phyloP scores from a whole-genome alignment of 345 rosid genomes.

The Ceriops zippeliana region DNA sequence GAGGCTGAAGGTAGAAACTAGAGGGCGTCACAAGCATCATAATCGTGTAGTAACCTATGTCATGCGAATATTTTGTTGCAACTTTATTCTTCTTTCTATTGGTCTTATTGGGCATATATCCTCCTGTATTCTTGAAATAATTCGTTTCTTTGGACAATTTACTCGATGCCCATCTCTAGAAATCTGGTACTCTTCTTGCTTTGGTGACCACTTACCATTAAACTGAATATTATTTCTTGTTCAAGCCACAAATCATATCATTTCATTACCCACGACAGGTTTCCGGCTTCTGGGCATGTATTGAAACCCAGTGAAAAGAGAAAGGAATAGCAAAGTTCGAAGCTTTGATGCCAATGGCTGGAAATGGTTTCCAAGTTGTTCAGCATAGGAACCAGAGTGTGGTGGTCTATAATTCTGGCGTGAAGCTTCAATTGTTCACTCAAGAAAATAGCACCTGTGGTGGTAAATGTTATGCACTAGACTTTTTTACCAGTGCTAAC shows the following conservation, averaged over 20 bases:
- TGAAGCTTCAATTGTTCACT: slow-evolving; percentile 16
- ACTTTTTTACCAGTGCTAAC: slow-evolving; percentile 25
- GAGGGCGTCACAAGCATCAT: not conserved
- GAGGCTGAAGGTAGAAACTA: not conserved
- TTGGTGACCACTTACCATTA: slow-evolving; percentile 7
- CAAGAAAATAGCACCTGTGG: slow-evolving; percentile 4
- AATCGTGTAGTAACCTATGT: slow-evolving; percentile 7
- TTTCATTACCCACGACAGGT: not conserved
- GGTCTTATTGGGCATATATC: not conserved
- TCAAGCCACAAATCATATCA: not conserved
- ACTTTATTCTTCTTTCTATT: not conserved
- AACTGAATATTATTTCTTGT: not conserved
- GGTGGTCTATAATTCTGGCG: slow-evolving; percentile 20
- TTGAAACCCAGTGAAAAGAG: not conserved
- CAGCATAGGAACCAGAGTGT: slow-evolving; percentile 16
- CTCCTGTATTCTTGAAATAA: slow-evolving; percentile 13
- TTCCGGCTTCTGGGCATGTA: not conserved
- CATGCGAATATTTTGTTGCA: not conserved
- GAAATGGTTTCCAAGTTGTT: slow-evolving; percentile 12
- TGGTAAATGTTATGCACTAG: slow-evolving; percentile 1
- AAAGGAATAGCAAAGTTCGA: slow-evolving; percentile 5
- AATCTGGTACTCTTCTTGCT: not conserved
- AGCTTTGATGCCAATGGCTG: slow-evolving; percentile 18
- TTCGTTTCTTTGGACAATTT: not conserved
- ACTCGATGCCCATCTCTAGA: not conserved